Base-by-base conservation (phyloP, 495 filamentous ascomycete species). In the Daldinia grandis region DNA sequence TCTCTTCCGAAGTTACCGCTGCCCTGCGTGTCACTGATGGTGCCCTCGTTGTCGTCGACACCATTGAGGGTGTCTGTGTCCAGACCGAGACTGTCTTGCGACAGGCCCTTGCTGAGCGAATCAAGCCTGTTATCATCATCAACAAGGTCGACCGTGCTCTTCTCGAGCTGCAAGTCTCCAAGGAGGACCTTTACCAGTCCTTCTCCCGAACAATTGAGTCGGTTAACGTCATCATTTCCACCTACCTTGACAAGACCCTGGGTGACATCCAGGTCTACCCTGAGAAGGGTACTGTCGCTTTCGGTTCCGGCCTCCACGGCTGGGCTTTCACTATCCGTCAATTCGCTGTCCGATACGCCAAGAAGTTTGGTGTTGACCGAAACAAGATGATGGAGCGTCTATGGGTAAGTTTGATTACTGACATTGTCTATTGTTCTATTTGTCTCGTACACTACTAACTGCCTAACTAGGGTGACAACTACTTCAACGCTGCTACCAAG, bases 91-190 rank as follows among this genome's bases (percentile, higher is more conserved):
- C 95, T 78, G 95, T 99, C 77, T 89, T 99, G 69, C 94, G 95
- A 80, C 95, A 99, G 87, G 95, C 95, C 82, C 93, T 99, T 78
- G 92, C 92, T 86, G 95, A 99, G 90, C 96, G 95, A 87, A 99
- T 99, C 86, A 99, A 98, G 90, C 95, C 95, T 74, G 96, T 99
- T 78, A 87, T 94, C 78, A 92, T 97, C 83, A 97, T 99, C 88
- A 99, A 99, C 92, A 99, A 99, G 89, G 95, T 99, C 80, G 95
- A 99, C 82, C 95, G 95, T 87, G 93, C 95, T 79, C 91, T 99
- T 78, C 92, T 98, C 78, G 95, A 99, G 85, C 89, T 99, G 67
- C 95, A 99, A 85, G 88, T 97, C 78, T 89, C 89, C 81, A 97
- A 98, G 90, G 95, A 99, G 85, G 96, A 99, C 79, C 87, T 99